Percentiles rank a stretch among this genome's conserved stretches.
Conservation (phyloP, 192 early-diverging fungal genomes). For the Fimicolochytrium jonesii region DNA sequence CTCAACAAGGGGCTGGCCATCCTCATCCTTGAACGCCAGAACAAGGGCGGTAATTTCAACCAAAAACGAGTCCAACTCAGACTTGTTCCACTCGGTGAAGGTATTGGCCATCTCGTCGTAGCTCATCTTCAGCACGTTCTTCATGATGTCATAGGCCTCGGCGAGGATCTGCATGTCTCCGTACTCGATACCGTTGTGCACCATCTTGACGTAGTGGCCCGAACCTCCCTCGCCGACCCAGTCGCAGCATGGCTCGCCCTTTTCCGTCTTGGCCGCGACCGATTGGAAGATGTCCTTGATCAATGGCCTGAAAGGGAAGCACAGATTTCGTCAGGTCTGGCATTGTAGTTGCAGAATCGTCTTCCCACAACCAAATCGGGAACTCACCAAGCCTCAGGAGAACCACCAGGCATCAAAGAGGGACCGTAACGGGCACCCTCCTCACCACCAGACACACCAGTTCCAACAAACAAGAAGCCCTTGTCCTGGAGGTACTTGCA, state of each 20-base stretch:
- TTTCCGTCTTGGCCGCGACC: conserved; percentile 75
- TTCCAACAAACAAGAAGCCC: conserved; percentile 92
- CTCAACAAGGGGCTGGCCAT: conserved; percentile 81
- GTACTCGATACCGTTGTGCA: conserved; percentile 99
- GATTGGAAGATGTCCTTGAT: conserved; percentile 97
- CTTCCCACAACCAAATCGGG: too few species aligned
- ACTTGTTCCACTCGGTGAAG: conserved; percentile 95
- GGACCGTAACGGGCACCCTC: conserved; percentile 97
- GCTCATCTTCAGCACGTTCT: conserved; percentile 73
- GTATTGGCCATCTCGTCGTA: conserved; percentile 87
- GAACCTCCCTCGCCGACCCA: conserved; percentile 97
- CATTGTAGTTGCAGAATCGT: too few species aligned
- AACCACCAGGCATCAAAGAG: conserved; percentile 96
- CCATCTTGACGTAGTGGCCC: conserved; percentile 99
- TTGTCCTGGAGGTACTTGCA: conserved; percentile 83
- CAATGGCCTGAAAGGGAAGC: conserved; percentile 68
- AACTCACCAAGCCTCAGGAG: conserved; percentile 80
- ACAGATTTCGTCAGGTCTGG: too few species aligned
- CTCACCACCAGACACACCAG: conserved; percentile 98
- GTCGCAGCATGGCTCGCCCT: conserved; percentile 93
- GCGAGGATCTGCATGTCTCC: conserved; percentile 99
- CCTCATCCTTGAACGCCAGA: conserved; percentile 86
- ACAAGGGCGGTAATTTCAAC: conserved; percentile 96
- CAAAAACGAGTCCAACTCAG: conserved; percentile 93
- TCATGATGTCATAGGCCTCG: conserved; percentile 92